Evolutionary conservation across 164 flowering plant genomes (phyloP).

Genomic region (Tetrastigma voinierianum): DNA sequence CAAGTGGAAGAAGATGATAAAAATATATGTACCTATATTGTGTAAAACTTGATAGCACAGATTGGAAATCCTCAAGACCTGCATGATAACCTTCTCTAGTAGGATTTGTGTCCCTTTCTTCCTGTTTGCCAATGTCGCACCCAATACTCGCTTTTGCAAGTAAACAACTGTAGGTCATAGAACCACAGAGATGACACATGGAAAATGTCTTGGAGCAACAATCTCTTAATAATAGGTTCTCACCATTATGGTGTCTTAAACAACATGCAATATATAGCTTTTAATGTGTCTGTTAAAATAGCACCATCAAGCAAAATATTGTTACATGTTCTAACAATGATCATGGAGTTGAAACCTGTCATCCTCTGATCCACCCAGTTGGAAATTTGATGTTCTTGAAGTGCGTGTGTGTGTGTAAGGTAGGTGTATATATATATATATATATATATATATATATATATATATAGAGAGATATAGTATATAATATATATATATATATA

Average conservation of each 20-base stretch:
- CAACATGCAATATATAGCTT: background rate
- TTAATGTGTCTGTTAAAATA: no score
- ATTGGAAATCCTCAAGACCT: slow-evolving; percentile 82
- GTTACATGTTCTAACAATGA: no score
- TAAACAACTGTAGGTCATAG: slow-evolving; percentile 88
- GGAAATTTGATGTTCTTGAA: background rate
- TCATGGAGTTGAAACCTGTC: no score
- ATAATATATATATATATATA: no score
- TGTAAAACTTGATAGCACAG: slow-evolving; percentile 72
- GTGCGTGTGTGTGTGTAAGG: no score
- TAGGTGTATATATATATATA: no score
- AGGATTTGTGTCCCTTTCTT: slow-evolving; percentile 34
- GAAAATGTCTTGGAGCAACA: background rate
- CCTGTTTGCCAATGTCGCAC: slow-evolving; percentile 33
- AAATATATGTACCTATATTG: slow-evolving; percentile 58
- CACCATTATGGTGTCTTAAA: background rate
- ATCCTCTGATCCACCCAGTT: slow-evolving; percentile 1
- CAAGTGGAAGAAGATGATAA: background rate
- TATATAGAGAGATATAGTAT: no score
- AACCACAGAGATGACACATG: slow-evolving; percentile 47
- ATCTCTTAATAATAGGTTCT: background rate
- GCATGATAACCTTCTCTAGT: slow-evolving; percentile 57
- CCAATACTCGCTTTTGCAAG: slow-evolving; percentile 71
- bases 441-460: no score
- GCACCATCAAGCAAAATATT: slow-evolving; percentile 1